These are phyloP conservation scores for Poa annua DNA, from an alignment of 176 grass and related monocot genomes.

Conservation along the genomic window DNA sequence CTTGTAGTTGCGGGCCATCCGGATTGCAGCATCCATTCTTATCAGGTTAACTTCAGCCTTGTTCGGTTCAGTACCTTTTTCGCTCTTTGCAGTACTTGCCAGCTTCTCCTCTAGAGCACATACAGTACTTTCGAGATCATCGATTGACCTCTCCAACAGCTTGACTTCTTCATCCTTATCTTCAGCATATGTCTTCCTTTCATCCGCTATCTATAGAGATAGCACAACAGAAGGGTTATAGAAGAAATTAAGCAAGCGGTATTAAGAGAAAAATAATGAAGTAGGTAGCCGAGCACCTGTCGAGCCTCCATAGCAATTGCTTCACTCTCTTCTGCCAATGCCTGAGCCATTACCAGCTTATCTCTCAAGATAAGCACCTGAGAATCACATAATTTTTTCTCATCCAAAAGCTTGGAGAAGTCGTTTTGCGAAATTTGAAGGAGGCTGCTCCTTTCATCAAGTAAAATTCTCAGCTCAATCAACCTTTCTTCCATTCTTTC, in stretches of 20 bases:
- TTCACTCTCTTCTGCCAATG: constrained; percentile 80
- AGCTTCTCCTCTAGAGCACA: constrained; percentile 52
- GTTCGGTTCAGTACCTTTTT: background rate
- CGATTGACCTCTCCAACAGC: constrained; percentile 75
- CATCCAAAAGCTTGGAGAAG: constrained; percentile 52
- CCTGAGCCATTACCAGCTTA: constrained; percentile 72
- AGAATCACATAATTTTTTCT: constrained; percentile 51
- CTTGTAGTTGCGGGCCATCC: background rate
- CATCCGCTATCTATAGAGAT: constrained; percentile 65
- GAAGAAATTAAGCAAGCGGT: background rate
- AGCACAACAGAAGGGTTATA: constrained; percentile 26
- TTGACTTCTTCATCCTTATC: constrained; percentile 94
- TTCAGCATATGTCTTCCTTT: constrained; percentile 66
- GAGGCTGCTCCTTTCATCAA: constrained; percentile 19
- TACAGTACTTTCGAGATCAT: constrained; percentile 78
- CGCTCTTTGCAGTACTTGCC: background rate
- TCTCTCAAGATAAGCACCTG: constrained; percentile 64
- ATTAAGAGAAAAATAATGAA: constrained; percentile 20
- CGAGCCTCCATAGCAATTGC: constrained; percentile 72
- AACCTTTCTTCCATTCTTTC: constrained; percentile 65
- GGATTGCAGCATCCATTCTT: background rate
- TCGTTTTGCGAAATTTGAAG: constrained; percentile 52
- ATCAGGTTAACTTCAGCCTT: background rate
- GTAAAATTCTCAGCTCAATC: constrained; percentile 42
- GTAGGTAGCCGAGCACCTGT: constrained; percentile 56